These are phyloP conservation scores for Pythium plurisporium DNA, from an alignment of 352 stramenopile species.

Conservation along the genomic window DNA sequence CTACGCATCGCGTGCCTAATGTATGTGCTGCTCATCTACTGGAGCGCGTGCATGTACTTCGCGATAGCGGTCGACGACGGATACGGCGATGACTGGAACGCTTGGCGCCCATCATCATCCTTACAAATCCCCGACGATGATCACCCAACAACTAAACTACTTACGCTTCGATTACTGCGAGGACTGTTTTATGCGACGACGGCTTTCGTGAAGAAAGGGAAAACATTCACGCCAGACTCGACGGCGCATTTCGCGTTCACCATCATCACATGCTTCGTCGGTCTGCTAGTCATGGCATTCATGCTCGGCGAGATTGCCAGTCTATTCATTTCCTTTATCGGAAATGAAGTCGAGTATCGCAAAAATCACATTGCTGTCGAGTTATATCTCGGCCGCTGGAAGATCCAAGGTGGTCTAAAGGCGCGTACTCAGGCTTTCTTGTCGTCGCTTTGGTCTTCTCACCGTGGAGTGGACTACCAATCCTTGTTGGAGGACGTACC, in stretches of 20 bases:
- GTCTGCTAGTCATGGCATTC: constrained; percentile 55
- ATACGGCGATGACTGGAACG: constrained; percentile 45
- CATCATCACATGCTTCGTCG: constrained; percentile 49
- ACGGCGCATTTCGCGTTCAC: constrained; percentile 43
- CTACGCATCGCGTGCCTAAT: constrained; percentile 37
- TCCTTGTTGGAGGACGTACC: constrained; percentile 49
- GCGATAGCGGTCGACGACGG: constrained; percentile 40
- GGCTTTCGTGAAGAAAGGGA: constrained; percentile 62
- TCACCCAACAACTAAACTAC: constrained; percentile 25
- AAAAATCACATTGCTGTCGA: constrained; percentile 71
- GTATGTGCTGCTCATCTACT: constrained; percentile 62
- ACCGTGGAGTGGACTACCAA: constrained; percentile 59
- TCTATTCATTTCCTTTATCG: constrained; percentile 69
- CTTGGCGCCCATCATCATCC: constrained; percentile 33
- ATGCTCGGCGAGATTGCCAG: constrained; percentile 73
- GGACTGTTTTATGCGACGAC: constrained; percentile 55
- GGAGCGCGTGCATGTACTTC: constrained; percentile 53
- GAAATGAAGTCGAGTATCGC: constrained; percentile 62
- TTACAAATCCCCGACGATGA: constrained; percentile 22
- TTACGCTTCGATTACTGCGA: constrained; percentile 39
- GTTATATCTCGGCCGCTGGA: constrained; percentile 48
- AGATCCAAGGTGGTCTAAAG: constrained; percentile 41
- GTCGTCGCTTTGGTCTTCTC: constrained; percentile 57
- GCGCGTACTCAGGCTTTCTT: constrained; percentile 44
- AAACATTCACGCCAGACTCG: constrained; percentile 43